Base-by-base conservation (phyloP, 108 stramenopile species). In the Cyclostephanos tholiformis region DNA sequence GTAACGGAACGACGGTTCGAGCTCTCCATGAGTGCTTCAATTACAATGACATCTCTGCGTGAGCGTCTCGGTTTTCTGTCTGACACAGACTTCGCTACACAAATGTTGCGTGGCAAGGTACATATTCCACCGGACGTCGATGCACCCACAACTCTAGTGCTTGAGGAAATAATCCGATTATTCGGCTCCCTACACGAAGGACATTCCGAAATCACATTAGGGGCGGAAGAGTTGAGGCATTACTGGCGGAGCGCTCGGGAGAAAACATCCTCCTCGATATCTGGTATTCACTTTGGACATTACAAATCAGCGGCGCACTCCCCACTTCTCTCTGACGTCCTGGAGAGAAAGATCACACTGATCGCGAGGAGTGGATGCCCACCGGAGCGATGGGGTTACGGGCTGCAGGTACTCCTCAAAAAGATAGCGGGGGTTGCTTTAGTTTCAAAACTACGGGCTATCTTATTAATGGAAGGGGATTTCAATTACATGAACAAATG, bases 401-500 rank as follows among this genome's bases (percentile, higher is more conserved):
- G 69, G 16, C 25, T 70, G 4, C 56, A 56, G 5, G 69, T 70
- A 2, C 16, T 70, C 1, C 62, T 72, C 6, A 61, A 72, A 19
- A 72, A 62, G 29, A 51, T 72, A 1, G 71, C 61, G 19, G 61
- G 61, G 17, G 29, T 72, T 1, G 61, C 71, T 13, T 23, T 63
- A 6, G 61, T 63, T n/a, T n/a, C n/a, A 49, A 72, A 72, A 51
- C 29, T 72, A 0, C 6, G 71, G 39, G 71, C 71, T 2, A 72
- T 72, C 12, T 61, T 72, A 14, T 20, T 62, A 6, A 44, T 72
- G 12, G 74, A 74, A 30, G 74, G 62, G 1, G 74, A 65, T 11
- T 65, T 14, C 23, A 65, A 65, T 6, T 23, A 56, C 25, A 32
- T 32, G 32, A 32, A 32, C 4, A 32, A 32, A 4, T 32, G 32